Conservation (phyloP, 192 early-diverging fungal species). For the Podila horticola region DNA sequence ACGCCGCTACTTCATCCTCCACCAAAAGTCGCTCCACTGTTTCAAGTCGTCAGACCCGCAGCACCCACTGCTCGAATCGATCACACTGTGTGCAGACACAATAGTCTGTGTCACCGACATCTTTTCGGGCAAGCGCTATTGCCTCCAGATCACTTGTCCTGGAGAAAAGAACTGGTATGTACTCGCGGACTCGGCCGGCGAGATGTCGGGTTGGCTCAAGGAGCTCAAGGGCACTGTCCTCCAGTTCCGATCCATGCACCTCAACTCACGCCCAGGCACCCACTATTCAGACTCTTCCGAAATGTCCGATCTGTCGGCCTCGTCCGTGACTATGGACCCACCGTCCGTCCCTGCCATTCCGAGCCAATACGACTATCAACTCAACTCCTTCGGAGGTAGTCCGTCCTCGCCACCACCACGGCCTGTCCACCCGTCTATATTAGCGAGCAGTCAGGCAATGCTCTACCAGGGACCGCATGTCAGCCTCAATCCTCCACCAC, state of each 20-base stretch:
- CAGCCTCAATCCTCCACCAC: neutral
- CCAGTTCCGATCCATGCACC: slow-evolving; percentile 8
- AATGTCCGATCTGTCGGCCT: slow-evolving; percentile 29
- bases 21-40: slow-evolving; percentile 49
- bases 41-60: slow-evolving; percentile 53
- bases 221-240: slow-evolving; percentile 53
- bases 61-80: slow-evolving; percentile 39
- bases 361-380: slow-evolving; percentile 12
- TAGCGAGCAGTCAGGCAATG: neutral
- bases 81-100: slow-evolving; percentile 46
- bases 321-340: neutral
- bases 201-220: slow-evolving; percentile 51
- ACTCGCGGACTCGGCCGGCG: slow-evolving; percentile 49
- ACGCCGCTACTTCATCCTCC: slow-evolving; percentile 51
- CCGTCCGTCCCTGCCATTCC: slow-evolving; percentile 13
- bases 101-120: slow-evolving; percentile 57
- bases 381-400: neutral
- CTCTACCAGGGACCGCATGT: slow-evolving; percentile 1
- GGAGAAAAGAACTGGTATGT: slow-evolving; percentile 54
- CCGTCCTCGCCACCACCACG: slow-evolving; percentile 25
- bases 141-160: slow-evolving; percentile 50
- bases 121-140: slow-evolving; percentile 51
- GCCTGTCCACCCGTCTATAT: neutral
- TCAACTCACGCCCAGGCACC: slow-evolving; percentile 12
- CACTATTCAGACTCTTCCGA: slow-evolving; percentile 45